phyloP scores from a whole-genome alignment of 2,329 filamentous ascomycete genomes.

The Botryosphaeria agaves region DNA sequence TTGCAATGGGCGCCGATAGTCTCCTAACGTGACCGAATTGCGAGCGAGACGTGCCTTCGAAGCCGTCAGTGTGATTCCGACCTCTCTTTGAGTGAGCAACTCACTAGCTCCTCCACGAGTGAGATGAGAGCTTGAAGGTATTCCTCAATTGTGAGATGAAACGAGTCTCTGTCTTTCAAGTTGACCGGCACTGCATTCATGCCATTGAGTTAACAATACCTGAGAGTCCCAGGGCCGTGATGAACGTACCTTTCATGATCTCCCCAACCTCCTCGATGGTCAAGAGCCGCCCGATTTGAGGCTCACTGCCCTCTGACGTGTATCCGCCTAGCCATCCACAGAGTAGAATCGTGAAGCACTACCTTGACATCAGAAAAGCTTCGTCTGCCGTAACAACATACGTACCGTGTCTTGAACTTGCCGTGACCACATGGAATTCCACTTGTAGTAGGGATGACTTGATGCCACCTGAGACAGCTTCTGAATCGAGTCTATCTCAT shows the following conservation, averaged over 20 bases:
- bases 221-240: not conserved
- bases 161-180: slow-evolving; percentile 72
- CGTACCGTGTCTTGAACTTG: slow-evolving; percentile 64
- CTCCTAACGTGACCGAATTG: slow-evolving; percentile 84
- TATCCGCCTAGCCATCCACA: slow-evolving; percentile 71
- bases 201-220: no score
- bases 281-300: slow-evolving; percentile 48
- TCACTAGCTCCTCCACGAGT: slow-evolving; percentile 71
- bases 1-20: slow-evolving; percentile 68
- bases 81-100: slow-evolving; percentile 5
- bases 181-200: slow-evolving; percentile 59
- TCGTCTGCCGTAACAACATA: slow-evolving; percentile 20
- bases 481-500: slow-evolving; percentile 52
- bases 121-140: slow-evolving; percentile 80
- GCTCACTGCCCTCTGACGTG: slow-evolving; percentile 28
- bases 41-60: slow-evolving; percentile 61
- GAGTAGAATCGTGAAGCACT: slow-evolving; percentile 41
- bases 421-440: slow-evolving; percentile 74
- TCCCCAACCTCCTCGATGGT: slow-evolving; percentile 77
- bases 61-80: not conserved
- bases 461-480: slow-evolving; percentile 60
- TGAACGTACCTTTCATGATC: slow-evolving; percentile 50
- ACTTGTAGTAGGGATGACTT: slow-evolving; percentile 93
- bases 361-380: not conserved
- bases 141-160: slow-evolving; percentile 94